Evolutionary conservation across 352 stramenopile genomes (phyloP).

Genomic region (Blastocystis sp.): DNA sequence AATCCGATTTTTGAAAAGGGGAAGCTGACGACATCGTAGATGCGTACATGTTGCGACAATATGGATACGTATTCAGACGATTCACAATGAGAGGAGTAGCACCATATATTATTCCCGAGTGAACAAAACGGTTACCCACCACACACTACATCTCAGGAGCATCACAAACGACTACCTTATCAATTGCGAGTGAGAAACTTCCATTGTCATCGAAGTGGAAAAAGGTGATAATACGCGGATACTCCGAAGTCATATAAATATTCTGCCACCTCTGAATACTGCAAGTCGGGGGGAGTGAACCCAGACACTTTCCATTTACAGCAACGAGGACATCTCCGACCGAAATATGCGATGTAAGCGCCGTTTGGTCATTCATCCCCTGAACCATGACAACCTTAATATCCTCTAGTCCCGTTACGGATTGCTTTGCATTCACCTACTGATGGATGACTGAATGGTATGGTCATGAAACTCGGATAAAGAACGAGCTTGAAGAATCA

Average conservation of each 20-base stretch:
- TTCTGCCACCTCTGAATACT: not conserved
- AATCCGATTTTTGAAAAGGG: too few species aligned
- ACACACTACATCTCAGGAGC: not conserved
- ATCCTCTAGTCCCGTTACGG: not conserved
- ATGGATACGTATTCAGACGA: not conserved
- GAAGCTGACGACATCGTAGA: not conserved
- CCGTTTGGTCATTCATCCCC: not conserved
- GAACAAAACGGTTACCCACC: not conserved
- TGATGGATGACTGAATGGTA: too few species aligned
- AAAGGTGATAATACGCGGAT: not conserved
- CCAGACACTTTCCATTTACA: constrained; percentile 6
- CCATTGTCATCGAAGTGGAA: not conserved
- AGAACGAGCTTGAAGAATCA: not conserved
- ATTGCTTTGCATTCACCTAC: too few species aligned
- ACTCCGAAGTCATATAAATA: not conserved
- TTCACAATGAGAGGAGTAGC: not conserved
- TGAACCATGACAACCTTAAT: not conserved
- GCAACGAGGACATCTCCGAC: constrained; percentile 6
- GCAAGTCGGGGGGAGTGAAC: not conserved
- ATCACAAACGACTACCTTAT: not conserved
- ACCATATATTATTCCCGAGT: not conserved
- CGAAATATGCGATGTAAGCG: not conserved
- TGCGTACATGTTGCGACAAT: not conserved
- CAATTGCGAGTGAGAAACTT: not conserved
- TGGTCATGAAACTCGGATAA: not conserved